Evolutionary conservation across 106 monocot species (phyloP).

Genomic region (Acorus gramineus): DNA sequence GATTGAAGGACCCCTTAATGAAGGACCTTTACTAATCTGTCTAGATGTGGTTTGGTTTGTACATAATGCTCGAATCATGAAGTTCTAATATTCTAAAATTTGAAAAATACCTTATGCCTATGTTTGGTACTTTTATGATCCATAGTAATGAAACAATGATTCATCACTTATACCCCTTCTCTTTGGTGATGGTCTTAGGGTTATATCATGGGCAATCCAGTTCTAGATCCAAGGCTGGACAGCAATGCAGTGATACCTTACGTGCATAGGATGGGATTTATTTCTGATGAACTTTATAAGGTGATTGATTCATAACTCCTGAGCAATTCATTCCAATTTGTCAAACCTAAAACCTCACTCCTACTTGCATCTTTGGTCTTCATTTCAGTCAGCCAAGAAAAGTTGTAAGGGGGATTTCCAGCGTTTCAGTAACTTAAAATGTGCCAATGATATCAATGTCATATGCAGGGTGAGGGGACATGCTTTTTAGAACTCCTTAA

Average conservation of each 20-base stretch:
- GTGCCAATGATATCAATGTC: no score
- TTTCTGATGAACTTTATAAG: constrained; percentile 35
- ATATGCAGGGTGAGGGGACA: no score
- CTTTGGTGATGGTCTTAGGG: constrained; percentile 11
- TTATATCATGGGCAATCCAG: constrained; percentile 34
- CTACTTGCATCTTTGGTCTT: not conserved
- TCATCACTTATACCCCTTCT: not conserved
- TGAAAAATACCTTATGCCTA: no score
- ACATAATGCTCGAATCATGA: no score
- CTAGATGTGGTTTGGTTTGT: no score
- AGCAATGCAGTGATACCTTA: not conserved
- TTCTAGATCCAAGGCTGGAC: constrained; percentile 10
- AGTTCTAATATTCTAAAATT: no score
- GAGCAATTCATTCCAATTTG: not conserved
- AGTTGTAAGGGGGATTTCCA: no score
- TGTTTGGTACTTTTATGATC: not conserved
- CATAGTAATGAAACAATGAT: not conserved
- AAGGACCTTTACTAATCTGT: no score
- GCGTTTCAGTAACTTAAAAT: no score
- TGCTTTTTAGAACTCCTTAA: no score
- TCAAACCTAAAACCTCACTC: not conserved
- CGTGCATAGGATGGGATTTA: constrained; percentile 21
- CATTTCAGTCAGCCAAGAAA: no score
- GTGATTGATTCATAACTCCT: constrained; percentile 7
- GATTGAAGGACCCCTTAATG: no score